A percentile compares a stretch with the other conserved stretches of the same genome.
Evolutionary conservation across 2,329 filamentous ascomycete species (phyloP).

Genomic region (Phaeosphaeria sp.): DNA sequence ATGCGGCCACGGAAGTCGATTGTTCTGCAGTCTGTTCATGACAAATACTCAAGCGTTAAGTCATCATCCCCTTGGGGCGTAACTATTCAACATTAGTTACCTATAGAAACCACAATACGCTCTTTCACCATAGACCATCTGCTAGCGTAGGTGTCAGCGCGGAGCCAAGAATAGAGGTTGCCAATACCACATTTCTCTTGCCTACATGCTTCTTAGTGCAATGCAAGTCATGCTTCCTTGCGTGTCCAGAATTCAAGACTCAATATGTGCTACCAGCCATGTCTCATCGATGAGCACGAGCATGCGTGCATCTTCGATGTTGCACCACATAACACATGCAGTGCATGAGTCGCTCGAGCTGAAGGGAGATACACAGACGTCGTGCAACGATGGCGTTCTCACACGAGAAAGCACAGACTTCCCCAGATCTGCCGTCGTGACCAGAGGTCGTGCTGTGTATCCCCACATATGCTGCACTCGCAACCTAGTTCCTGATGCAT

Average conservation of each 20-base stretch:
- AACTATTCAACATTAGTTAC: too few species aligned
- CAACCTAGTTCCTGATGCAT: not conserved
- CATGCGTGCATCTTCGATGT: not conserved
- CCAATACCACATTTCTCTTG: not conserved
- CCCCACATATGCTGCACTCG: not conserved
- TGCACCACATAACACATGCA: not conserved
- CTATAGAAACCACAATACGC: too few species aligned
- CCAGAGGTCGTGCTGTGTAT: not conserved
- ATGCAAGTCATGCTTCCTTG: not conserved
- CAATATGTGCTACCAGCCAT: not conserved
- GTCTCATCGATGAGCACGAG: not conserved
- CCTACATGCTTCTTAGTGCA: not conserved
- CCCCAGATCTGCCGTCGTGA: not conserved
- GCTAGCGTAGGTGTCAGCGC: too few species aligned
- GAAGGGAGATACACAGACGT: not conserved
- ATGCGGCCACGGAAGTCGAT: not conserved
- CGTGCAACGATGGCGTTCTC: not conserved
- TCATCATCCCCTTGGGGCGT: too few species aligned
- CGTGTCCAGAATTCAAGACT: not conserved
- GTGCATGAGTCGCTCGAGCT: not conserved
- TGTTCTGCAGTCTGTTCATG: too few species aligned
- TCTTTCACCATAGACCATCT: too few species aligned
- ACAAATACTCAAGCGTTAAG: too few species aligned
- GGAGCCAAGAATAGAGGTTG: not conserved
- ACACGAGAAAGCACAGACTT: not conserved